Evolutionary conservation across 2,329 filamentous ascomycete genomes (phyloP), one percentile per base, ranked within the genome.

Genomic region (Ambrosiella beaveri): DNA sequence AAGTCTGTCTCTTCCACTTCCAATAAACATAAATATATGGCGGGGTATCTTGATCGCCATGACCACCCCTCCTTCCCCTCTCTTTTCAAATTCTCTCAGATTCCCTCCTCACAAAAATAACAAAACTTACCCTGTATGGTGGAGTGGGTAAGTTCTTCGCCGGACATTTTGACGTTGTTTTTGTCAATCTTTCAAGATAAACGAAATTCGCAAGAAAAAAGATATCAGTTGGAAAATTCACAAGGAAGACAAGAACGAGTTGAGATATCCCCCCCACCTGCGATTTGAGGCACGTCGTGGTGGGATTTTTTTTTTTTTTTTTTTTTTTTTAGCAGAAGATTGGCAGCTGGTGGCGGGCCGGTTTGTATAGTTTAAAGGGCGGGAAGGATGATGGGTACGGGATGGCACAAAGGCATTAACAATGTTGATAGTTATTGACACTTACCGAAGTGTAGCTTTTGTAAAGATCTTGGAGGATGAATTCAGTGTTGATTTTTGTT

Each of bases 81-180:
- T 19, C 2, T 51, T 19, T 49, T 11, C 47, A 17, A 2, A 8
- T 27, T 7, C 47, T 37, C 47, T 51, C 27, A 15, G 3, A 11
- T 47, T 17, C 44, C 13, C 2, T 35, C 15, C 6, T 51, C 27
- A 6, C 19, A 15, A 8, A 17, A 15, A 54, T 27, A 12, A 15
- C 40, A 9, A 17, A 57, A 73, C 74, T 62, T 72, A 79, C 77
- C 76, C 71, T 79, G 71, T 71, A 80, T 80, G 67, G 77, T 80
- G 65, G 69, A 69, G 71, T 80, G 77, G 60, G 71, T 72, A 65
- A 79, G 76, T 64, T 79, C 77, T 64, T 58, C 60, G 57, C 51
- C 41, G 57, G 72, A 71, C 76, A 78, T 79, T 12, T 56, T 50
- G 41, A 27, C 47, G 47, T 27, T 51, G 35, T 27, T 51, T 8